Conservation (phyloP, 345 rosid genomes). For the Rhizophora mangle region DNA sequence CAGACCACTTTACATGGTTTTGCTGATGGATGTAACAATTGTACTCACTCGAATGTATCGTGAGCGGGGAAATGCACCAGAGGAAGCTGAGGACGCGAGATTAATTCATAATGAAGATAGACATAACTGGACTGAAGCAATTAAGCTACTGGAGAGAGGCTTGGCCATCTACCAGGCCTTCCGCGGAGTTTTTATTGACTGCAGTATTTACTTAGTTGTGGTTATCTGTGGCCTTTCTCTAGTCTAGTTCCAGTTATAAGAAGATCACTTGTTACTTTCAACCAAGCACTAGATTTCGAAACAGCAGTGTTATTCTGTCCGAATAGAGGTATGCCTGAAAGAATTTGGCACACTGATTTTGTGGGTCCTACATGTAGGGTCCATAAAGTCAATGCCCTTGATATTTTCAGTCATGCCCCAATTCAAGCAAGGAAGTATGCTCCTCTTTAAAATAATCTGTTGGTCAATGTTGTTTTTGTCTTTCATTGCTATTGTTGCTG, state of each 20-base stretch:
- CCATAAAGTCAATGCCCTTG: no score
- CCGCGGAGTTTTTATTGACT: conserved; percentile 68
- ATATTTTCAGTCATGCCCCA: not conserved
- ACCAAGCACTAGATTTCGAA: no score
- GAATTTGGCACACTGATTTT: no score
- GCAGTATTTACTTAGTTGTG: conserved; percentile 64
- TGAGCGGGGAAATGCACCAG: conserved; percentile 23
- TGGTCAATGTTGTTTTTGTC: no score
- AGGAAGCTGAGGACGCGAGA: conserved; percentile 36
- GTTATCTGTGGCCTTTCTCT: conserved; percentile 48
- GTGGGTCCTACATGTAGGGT: no score
- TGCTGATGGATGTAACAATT: conserved; percentile 52
- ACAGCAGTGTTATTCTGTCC: no score
- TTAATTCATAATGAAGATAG: conserved; percentile 24
- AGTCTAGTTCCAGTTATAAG: conserved; percentile 9
- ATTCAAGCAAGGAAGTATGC: no score
- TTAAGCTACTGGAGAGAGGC: conserved; percentile 71
- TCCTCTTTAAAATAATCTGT: no score
- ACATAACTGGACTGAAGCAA: conserved; percentile 51
- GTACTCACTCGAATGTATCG: conserved; percentile 39
- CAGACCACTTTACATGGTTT: conserved; percentile 61
- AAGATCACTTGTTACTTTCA: not conserved
- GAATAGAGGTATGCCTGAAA: no score
- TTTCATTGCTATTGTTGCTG: no score
- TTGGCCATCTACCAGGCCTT: conserved; percentile 51